Evolutionary conservation across 1,284 basidiomycete genomes (phyloP).

Genomic region (Butyriboletus appendiculatus): DNA sequence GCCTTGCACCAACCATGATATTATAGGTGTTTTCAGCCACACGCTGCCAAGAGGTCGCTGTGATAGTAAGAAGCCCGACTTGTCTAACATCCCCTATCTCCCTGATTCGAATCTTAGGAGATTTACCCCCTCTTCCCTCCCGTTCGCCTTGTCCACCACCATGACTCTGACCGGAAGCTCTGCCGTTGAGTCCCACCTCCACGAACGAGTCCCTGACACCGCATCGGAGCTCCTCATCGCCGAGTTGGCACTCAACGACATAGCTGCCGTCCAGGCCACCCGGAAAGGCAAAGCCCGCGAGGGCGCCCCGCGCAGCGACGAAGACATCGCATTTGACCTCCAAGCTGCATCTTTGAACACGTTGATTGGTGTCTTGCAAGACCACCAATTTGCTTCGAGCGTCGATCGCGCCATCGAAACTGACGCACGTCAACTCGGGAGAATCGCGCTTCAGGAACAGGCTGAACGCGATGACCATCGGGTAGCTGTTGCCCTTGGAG

Average conservation of each 20-base stretch:
- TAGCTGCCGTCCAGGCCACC: constrained; percentile 38
- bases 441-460: constrained; percentile 5
- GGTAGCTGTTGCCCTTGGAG: constrained; percentile 19
- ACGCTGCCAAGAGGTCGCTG: no score
- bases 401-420: constrained; percentile 32
- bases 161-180: constrained; percentile 14
- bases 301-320: constrained; percentile 39
- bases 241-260: constrained; percentile 39
- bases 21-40: no score
- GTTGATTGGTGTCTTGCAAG: constrained; percentile 36
- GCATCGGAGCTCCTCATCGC: constrained; percentile 23
- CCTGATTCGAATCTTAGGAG: no score
- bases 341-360: constrained; percentile 43
- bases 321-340: constrained; percentile 48
- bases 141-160: not conserved
- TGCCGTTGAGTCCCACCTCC: constrained; percentile 13
- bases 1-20: no score
- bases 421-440: constrained; percentile 10
- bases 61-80: no score
- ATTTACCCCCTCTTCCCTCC: no score
- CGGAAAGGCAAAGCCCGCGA: constrained; percentile 44
- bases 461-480: constrained; percentile 26
- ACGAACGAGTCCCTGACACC: constrained; percentile 11
- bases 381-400: constrained; percentile 41
- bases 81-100: not conserved